Evolutionary conservation across 176 grass and related monocot genomes (phyloP).

Genomic region (Panicum miliaceum): DNA sequence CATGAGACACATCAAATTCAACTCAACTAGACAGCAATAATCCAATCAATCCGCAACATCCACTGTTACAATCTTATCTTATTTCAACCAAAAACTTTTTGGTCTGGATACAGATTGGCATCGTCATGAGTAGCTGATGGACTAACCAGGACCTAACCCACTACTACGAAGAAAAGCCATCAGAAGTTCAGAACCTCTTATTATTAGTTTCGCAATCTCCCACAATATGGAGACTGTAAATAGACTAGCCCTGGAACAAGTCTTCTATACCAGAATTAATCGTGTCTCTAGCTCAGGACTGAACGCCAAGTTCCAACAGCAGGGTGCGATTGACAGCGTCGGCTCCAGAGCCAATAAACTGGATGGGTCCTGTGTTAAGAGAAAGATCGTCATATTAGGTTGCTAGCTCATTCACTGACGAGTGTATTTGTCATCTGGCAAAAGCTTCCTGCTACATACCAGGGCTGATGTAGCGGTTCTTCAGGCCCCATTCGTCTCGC

Average conservation of each 20-base stretch:
- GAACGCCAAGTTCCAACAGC: slow-evolving; percentile 60
- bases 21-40: too few relatives aligned
- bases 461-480: slow-evolving; percentile 72
- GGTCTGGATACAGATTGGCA: too few relatives aligned
- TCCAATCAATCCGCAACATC: too few relatives aligned
- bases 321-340: slow-evolving; percentile 66
- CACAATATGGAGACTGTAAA: not conserved
- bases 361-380: slow-evolving; percentile 54
- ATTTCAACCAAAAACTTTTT: too few relatives aligned
- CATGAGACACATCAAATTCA: too few relatives aligned
- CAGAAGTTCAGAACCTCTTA: too few relatives aligned
- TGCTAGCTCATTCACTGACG: too few relatives aligned
- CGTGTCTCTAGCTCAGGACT: slow-evolving; percentile 26
- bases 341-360: slow-evolving; percentile 68
- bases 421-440: not conserved
- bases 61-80: too few relatives aligned
- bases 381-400: not conserved
- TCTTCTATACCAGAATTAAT: not conserved
- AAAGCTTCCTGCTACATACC: slow-evolving; percentile 32
- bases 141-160: too few relatives aligned
- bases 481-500: slow-evolving; percentile 63
- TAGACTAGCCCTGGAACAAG: not conserved
- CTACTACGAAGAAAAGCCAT: too few relatives aligned
- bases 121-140: too few relatives aligned
- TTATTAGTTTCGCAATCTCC: too few relatives aligned